Evolutionary conservation across 1,139 yeast species (phyloP).

Genomic region (Dujonia santamariae): DNA sequence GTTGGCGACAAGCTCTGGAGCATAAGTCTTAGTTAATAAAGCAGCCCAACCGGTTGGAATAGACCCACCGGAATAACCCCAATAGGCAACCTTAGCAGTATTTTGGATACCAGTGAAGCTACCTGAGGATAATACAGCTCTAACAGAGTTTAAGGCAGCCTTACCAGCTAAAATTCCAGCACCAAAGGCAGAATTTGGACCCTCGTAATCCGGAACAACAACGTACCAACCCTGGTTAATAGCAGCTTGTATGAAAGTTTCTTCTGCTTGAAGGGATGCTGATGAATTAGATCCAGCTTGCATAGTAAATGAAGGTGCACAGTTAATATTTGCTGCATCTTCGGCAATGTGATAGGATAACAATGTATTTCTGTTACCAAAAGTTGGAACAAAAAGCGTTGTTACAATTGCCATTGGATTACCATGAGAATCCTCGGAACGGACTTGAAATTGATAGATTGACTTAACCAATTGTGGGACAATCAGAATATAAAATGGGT

Average conservation of each 20-base stretch:
- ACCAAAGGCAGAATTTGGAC: constrained; percentile 11
- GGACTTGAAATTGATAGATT: constrained; percentile 8
- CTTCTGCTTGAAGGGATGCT: constrained; percentile 19
- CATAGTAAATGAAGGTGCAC: constrained; percentile 20
- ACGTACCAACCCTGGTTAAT: constrained; percentile 33
- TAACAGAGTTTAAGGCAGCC: constrained; percentile 12
- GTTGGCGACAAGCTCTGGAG: constrained; percentile 32
- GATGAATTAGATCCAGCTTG: constrained; percentile 11
- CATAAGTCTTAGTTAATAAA: constrained; percentile 27
- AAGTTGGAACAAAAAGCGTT: constrained; percentile 18
- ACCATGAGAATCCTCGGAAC: constrained; percentile 11
- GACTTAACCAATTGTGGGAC: constrained; percentile 5
- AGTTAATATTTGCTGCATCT: constrained; percentile 16
- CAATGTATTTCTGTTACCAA: constrained; percentile 16
- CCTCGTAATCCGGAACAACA: constrained; percentile 29
- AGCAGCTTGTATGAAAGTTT: constrained; percentile 21
- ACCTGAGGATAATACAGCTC: constrained; percentile 14
- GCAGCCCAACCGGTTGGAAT: constrained; percentile 29
- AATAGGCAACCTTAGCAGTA: constrained; percentile 19
- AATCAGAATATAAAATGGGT: neutral
- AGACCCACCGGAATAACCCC: constrained; percentile 32
- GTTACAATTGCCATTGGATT: constrained; percentile 19
- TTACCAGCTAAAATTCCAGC: constrained; percentile 12
- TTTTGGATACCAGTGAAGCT: constrained; percentile 19
- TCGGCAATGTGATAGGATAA: constrained; percentile 18